Evolutionary conservation across 1,284 basidiomycete genomes (phyloP), one percentile per base, ranked within the genome.

Genomic region (Sporisorium graminicola): DNA sequence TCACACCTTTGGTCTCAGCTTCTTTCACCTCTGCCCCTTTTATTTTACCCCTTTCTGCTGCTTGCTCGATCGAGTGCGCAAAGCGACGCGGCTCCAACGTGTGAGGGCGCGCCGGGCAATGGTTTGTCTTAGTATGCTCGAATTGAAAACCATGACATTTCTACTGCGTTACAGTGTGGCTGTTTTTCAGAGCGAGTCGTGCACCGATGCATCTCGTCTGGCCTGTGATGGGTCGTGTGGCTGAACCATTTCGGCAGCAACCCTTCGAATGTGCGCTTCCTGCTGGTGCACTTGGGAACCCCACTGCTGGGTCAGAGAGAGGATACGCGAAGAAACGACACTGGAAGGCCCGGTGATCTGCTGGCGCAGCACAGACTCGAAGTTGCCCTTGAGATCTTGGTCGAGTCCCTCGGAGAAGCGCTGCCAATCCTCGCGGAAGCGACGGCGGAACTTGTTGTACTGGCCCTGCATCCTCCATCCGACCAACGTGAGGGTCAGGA

Each of bases 391-490:
- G 22, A 77, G 59, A 55, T 83, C 82, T n/a, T 73, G 65, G 42
- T 83, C 82, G 2, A 80, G 56, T 6, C 76, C 81, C 14, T 74
- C 46, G 9, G 74, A 75, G 14, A 80, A 58, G 5, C 79, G 66
- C 42, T 81, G 79, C 82, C 82, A 82, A 40, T 87, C 85, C n/a
- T 62, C 53, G 33, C 82, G 78, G 65, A 86, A 87, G 18, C 72
- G 65, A 22, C 61, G 61, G 58, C 85, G 78, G 2, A 77, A 76
- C 51, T 79, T 80, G 57, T 69, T 73, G 82, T 83, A 87, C 20
- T 74, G 55, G 2, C 82, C 78, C 66, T 87, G 86, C 61, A 86
- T 58, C n/a, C 74, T 71, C 81, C 82, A 86, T 9, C 80, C 84
- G 10, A 73, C 76, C 20, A 81, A 14, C 7, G 74, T 77, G 7